These are phyloP conservation scores for Kokia cookei DNA, from an alignment of 441 rosid species.

Conservation along the genomic window DNA sequence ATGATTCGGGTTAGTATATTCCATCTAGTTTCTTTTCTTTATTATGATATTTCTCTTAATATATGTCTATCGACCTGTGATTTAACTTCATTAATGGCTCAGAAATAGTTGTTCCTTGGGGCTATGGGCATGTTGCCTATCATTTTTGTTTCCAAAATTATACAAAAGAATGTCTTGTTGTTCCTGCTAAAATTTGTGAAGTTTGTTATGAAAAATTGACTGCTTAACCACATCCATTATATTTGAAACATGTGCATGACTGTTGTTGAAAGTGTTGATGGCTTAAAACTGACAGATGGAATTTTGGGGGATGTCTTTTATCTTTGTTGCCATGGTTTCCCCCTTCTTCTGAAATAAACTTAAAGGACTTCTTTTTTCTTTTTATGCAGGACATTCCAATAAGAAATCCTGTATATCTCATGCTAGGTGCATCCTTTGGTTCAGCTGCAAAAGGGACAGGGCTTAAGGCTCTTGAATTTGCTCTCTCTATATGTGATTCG, in stretches of 20 bases:
- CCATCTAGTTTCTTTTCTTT: constrained; percentile 5
- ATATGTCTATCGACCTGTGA: background rate
- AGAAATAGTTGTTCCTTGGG: background rate
- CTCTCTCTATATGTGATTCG: constrained; percentile 81
- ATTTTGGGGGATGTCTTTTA: background rate
- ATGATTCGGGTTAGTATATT: constrained; percentile 72
- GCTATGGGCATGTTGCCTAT: background rate
- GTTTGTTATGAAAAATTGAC: background rate
- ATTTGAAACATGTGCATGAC: background rate
- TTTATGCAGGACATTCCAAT: constrained; percentile 85
- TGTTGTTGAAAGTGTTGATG: background rate
- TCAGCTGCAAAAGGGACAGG: constrained; percentile 98
- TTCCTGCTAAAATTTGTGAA: background rate
- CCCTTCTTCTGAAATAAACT: background rate
- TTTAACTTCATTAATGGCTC: background rate
- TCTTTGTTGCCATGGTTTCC: background rate
- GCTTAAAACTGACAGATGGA: background rate
- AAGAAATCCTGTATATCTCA: constrained; percentile 78
- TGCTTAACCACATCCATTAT: background rate
- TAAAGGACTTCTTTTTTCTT: background rate
- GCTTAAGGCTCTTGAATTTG: constrained; percentile 96
- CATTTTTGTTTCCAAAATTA: background rate
- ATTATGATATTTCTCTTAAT: background rate
- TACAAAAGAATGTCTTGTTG: background rate
- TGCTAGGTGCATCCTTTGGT: constrained; percentile 94